A percentile compares a stretch with the other conserved stretches of the same genome.
Evolutionary conservation across 306 rosid species (phyloP).

Genomic region (Luffa acutangula): DNA sequence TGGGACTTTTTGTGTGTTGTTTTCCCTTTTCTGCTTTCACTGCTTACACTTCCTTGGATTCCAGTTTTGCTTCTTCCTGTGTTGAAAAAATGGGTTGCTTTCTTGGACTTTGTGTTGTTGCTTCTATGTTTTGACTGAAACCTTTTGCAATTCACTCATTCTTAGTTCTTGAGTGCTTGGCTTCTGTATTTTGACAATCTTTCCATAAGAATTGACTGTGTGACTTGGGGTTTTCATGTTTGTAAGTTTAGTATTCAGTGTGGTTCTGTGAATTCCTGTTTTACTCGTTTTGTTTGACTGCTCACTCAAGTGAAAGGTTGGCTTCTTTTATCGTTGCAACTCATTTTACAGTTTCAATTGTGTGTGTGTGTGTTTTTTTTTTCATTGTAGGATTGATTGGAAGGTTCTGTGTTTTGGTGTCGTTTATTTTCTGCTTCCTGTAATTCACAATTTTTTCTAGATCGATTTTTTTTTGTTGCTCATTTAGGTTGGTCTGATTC

Average conservation of each 20-base stretch:
- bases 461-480: not conserved
- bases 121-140: not conserved
- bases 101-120: not conserved
- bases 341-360: not conserved
- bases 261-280: not conserved
- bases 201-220: not conserved
- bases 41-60: constrained; percentile 12
- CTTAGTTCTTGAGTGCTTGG: not conserved
- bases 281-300: not conserved
- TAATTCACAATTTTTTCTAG: not conserved
- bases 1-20: not conserved
- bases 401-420: not conserved
- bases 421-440: not conserved
- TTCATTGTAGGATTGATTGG: not conserved
- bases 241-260: not conserved
- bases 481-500: not conserved
- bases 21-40: constrained; percentile 4
- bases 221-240: not conserved
- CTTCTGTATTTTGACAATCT: not conserved
- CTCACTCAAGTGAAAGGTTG: not conserved
- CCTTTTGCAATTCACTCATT: not conserved
- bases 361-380: not conserved
- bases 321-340: not conserved
- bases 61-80: not conserved
- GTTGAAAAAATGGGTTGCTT: not conserved